Evolutionary conservation across 108 stramenopile species (phyloP), one percentile per base, ranked within the genome.

Genomic region (Heterococcus sp.): DNA sequence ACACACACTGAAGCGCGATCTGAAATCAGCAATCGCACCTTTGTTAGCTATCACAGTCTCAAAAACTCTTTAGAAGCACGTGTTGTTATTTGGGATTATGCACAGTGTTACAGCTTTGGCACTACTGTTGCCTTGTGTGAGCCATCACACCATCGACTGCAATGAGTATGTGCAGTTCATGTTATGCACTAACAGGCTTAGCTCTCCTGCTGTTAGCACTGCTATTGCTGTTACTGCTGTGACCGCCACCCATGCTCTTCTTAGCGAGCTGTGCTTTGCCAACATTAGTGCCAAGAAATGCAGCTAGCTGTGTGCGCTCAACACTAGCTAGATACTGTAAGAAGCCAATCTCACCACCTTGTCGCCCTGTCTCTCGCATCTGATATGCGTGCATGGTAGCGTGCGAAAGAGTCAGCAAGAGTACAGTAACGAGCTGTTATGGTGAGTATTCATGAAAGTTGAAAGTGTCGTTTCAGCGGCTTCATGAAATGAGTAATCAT

Each of bases 321-420:
- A 91, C 91, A n/a, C 90, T 89, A 38, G 87, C 85, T 79, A 88
- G 73, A 76, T 91, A 93, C 65, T 89, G 36, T 28, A 76, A 32
- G 74, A 91, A 93, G 38, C 85, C 68, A 37, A 93, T 92, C 69
- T 93, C 92, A 38, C 92, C 92, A 0, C 92, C 92, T 70, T 91
- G 86, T 37, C 69, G 83, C 14, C 92, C 92, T 32, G 87, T 85
- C 65, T 93, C 92, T 71, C 87, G 84, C 76, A 93, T 90, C 38
- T 89, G 46, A 8, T 21, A 21, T 21, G 46, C 46, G 46, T 21
- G 46, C 46, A 21, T n/a, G n/a, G n/a, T n/a, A n/a, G n/a, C n/a
- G n/a, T n/a, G n/a, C n/a, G n/a, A n/a, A n/a, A n/a, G n/a, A n/a
- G n/a, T n/a, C n/a, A n/a, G n/a, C n/a, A n/a, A n/a, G n/a, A n/a